Conservation (phyloP, 2,329 filamentous ascomycete genomes). For the Aspergillus intermedius region DNA sequence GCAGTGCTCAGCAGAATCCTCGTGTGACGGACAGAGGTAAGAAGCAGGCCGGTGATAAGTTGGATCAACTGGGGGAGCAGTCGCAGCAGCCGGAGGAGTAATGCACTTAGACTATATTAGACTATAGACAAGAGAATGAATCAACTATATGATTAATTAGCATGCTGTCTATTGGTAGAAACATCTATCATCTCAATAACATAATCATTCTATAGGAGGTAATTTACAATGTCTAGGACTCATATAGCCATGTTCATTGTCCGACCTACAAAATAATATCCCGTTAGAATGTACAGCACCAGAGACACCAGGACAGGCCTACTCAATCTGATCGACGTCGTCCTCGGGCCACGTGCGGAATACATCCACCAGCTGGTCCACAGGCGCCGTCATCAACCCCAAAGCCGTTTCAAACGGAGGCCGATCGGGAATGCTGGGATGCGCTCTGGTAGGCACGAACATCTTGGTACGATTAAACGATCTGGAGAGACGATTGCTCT, state of each 20-base stretch:
- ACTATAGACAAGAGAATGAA: not conserved
- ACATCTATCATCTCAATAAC: not conserved
- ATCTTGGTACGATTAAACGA: conserved; percentile 49
- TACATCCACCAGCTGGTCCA: conserved; percentile 51
- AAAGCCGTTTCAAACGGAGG: conserved; percentile 52
- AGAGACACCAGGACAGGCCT: not conserved
- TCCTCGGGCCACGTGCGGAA: conserved; percentile 49
- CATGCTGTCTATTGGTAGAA: not conserved
- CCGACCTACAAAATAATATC: not conserved
- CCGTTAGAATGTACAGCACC: not conserved
- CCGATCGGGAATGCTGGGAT: conserved; percentile 46
- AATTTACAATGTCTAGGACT: not conserved
- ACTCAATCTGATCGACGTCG: conserved; percentile 5
- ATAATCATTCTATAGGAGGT: not conserved
- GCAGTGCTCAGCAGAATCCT: conserved; percentile 14
- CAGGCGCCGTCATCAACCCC: conserved; percentile 50
- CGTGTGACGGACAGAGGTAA: conserved; percentile 11
- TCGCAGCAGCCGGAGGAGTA: conserved; percentile 3
- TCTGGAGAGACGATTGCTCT: conserved; percentile 34
- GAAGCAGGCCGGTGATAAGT: conserved; percentile 11
- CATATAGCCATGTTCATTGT: not conserved
- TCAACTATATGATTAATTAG: not conserved
- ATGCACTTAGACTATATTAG: not conserved
- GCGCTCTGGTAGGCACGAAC: conserved; percentile 48
- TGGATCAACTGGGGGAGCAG: conserved; percentile 9